Evolutionary conservation across 345 rosid genomes (phyloP), one percentile per base, ranked within the genome.

Genomic region (Psidium guajava): DNA sequence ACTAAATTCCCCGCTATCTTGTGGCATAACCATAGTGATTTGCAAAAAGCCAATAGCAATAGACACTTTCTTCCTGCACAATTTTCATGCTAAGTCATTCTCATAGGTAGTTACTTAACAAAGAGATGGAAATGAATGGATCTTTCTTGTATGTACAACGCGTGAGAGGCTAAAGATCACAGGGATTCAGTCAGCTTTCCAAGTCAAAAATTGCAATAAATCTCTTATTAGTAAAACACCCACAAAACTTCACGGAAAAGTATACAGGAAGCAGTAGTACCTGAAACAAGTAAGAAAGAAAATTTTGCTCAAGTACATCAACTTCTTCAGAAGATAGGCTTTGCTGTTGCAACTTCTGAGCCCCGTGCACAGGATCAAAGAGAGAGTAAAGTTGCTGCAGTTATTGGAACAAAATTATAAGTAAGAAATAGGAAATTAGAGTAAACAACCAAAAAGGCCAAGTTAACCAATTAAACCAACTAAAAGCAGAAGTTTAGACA

Each of bases 341-440:
- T 89, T 97, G 95, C 90, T 93, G 99, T 89, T 92, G 90, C 90
- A 97, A 87, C 87, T 95, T 97, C 91, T 91, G 88, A 85, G 92
- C 89, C 77, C 98, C 99, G 42, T 89, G 89, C 12, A 94, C 92
- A 83, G 99, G 98, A 88, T 97, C 99, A 81, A 97, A 97, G 36
- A 95, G 94, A 73, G 98, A 94, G 90, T 97, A 95, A 84, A 97
- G 87, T 95, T 97, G 98, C 99, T 97, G 94, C 85, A 89, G 27
- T 85, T 51, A 77, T 51, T 32, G 24, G 73, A 18, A 82, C 24
- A 13, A 50, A 49, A 51, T 82, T 15, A 51, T 82, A 82, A 10
- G 54, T 82, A 82, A 51, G 53, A 82, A 82, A 20, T 27, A 58
- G 83, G 83, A 27, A 21, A 51, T 16, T 52, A 82, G 57, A 24